phyloP scores from a whole-genome alignment of 805 yeast species.

The Yarrowia porcina region DNA sequence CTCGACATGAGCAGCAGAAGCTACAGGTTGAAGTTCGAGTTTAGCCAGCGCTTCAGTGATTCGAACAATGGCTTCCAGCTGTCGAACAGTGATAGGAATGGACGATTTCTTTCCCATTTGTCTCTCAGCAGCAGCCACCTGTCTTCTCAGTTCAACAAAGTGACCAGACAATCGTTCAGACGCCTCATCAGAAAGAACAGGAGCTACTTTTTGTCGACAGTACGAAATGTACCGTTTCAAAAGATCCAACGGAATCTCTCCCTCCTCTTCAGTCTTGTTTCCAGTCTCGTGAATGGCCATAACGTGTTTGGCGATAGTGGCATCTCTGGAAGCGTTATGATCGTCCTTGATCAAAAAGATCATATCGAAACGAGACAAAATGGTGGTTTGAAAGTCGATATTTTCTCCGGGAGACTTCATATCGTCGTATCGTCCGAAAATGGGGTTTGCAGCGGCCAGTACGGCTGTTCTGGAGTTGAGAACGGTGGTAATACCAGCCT shows the following conservation, averaged over 20 bases:
- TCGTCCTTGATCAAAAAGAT: constrained; percentile 95
- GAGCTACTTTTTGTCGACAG: constrained; percentile 88
- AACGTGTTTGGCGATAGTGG: constrained; percentile 89
- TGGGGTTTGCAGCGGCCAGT: constrained; percentile 96
- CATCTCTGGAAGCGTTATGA: constrained; percentile 81
- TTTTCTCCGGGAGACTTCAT: constrained; percentile 96
- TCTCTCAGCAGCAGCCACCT: constrained; percentile 74
- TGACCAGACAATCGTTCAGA: constrained; percentile 86
- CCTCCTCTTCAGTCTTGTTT: constrained; percentile 49
- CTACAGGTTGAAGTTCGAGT: constrained; percentile 74
- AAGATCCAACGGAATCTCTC: constrained; percentile 83
- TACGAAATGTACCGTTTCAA: constrained; percentile 92
- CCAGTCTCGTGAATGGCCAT: constrained; percentile 91
- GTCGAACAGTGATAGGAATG: constrained; percentile 96
- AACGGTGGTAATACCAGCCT: constrained; percentile 97
- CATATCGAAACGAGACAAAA: constrained; percentile 97
- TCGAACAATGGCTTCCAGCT: constrained; percentile 94
- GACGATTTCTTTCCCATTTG: constrained; percentile 85
- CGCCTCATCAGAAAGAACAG: constrained; percentile 83
- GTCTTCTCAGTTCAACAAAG: constrained; percentile 84
- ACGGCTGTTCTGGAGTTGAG: constrained; percentile 95
- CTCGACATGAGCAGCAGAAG: constrained; percentile 84
- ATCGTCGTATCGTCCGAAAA: constrained; percentile 94
- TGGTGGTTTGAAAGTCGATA: constrained; percentile 95
- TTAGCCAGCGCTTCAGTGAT: constrained; percentile 93